These are phyloP conservation scores for Ogataea thermomethanolica DNA, from an alignment of 805 yeast species.

Conservation along the genomic window DNA sequence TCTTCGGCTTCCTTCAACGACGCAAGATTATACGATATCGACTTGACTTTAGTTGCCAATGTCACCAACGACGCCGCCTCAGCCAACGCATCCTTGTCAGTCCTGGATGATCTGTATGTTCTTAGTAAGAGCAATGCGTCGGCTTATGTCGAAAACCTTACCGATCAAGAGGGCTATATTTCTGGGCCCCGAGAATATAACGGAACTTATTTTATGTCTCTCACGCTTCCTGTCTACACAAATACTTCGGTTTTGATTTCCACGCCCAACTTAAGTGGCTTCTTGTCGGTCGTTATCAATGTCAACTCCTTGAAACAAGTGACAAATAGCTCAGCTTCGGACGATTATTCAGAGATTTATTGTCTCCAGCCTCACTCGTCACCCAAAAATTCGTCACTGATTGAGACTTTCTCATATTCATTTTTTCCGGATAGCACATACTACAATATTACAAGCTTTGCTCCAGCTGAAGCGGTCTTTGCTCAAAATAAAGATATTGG, in stretches of 20 bases:
- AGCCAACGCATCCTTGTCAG: conserved; percentile 32
- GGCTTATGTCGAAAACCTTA: conserved; percentile 41
- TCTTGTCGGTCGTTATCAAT: conserved; percentile 54
- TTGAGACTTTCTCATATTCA: conserved; percentile 39
- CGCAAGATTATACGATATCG: conserved; percentile 65
- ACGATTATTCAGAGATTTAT: conserved; percentile 33
- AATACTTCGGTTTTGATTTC: conserved; percentile 64
- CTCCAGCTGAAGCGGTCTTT: conserved; percentile 26
- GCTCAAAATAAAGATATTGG: conserved; percentile 35
- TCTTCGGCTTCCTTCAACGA: conserved; percentile 61
- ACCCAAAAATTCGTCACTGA: conserved; percentile 21
- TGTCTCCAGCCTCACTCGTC: conserved; percentile 25
- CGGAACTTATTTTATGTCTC: conserved; percentile 55
- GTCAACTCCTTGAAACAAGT: conserved; percentile 42
- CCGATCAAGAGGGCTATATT: conserved; percentile 45
- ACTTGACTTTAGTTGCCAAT: conserved; percentile 44
- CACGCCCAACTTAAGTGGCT: conserved; percentile 65
- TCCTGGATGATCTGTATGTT: conserved; percentile 42
- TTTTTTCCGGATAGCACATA: conserved; percentile 28
- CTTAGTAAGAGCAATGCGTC: conserved; percentile 10
- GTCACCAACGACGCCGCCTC: conserved; percentile 35
- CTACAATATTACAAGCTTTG: conserved; percentile 15
- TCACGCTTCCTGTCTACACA: conserved; percentile 73
- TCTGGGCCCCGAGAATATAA: conserved; percentile 62
- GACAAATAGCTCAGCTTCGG: conserved; percentile 39